These are phyloP conservation scores for Phytophthora uliginosa DNA, from an alignment of 352 stramenopile genomes.

Conservation along the genomic window DNA sequence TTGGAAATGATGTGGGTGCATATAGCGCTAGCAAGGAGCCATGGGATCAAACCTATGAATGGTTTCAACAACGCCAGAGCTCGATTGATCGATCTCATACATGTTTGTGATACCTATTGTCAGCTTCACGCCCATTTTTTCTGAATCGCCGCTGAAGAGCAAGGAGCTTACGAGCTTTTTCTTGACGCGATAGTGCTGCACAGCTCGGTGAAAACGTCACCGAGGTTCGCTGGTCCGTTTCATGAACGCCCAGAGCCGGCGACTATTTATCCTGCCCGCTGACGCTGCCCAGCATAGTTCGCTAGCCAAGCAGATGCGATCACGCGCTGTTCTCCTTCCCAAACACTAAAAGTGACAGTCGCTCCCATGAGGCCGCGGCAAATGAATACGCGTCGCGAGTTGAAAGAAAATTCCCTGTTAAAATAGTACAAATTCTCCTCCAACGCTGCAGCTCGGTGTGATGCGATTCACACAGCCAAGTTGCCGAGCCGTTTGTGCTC, in stretches of 20 bases:
- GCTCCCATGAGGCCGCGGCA: not conserved
- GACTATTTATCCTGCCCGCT: not conserved
- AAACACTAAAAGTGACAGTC: not conserved
- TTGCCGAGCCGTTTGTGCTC: too few species aligned
- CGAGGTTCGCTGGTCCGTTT: slow-evolving; percentile 2
- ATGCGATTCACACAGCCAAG: not conserved
- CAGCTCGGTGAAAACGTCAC: not conserved
- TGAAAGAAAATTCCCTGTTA: not conserved
- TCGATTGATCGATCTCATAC: not conserved
- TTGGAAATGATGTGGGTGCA: slow-evolving; percentile 20
- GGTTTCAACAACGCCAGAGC: slow-evolving; percentile 1
- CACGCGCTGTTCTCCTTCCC: not conserved
- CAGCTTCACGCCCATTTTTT: not conserved
- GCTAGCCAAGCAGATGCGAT: not conserved
- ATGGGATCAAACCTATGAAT: slow-evolving; percentile 23
- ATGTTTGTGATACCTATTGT: not conserved
- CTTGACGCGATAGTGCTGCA: not conserved
- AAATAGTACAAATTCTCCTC: not conserved
- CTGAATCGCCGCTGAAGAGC: not conserved
- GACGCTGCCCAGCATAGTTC: not conserved
- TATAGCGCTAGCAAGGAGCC: not conserved
- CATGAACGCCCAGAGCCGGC: not conserved
- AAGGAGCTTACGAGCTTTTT: not conserved
- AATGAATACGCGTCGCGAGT: not conserved
- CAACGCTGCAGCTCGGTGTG: not conserved